Conservation (phyloP, 2,329 filamentous ascomycete genomes). For the Fusarium sp. region DNA sequence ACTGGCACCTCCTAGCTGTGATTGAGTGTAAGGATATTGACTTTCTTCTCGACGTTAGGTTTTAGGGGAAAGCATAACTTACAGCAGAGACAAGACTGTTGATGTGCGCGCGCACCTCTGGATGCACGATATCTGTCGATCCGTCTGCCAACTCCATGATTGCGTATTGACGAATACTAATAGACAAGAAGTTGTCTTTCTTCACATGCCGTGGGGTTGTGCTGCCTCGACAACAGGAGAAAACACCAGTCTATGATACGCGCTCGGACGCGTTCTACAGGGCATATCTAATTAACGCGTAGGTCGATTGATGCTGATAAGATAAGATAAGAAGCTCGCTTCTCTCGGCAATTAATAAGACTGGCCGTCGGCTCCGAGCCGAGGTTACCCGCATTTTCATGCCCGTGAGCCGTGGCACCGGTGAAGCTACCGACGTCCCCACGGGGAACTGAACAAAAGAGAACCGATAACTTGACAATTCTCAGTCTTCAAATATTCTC, state of each 20-base stretch:
- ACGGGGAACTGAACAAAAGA: constrained; percentile 29
- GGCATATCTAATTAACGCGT: constrained; percentile 41
- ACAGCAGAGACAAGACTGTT: constrained; percentile 95
- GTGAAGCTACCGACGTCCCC: constrained; percentile 22
- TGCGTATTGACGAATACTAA: constrained; percentile 19
- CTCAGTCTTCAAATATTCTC: constrained; percentile 1
- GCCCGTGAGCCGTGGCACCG: constrained; percentile 31
- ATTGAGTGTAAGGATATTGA: constrained; percentile 32
- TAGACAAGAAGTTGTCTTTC: constrained; percentile 26
- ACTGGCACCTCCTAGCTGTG: constrained; percentile 86
- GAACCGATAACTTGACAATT: constrained; percentile 13
- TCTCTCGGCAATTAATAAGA: constrained; percentile 40
- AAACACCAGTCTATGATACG: constrained; percentile 34
- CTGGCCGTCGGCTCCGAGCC: constrained; percentile 48
- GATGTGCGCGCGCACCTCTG: constrained; percentile 92
- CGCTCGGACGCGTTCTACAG: constrained; percentile 41
- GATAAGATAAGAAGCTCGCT: constrained; percentile 11
- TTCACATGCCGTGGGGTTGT: constrained; percentile 41
- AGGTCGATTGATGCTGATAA: constrained; percentile 26
- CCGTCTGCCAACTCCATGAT: constrained; percentile 69
- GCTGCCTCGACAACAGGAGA: constrained; percentile 36
- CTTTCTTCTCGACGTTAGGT: not conserved
- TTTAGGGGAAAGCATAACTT: constrained; percentile 56
- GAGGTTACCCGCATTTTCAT: constrained; percentile 59
- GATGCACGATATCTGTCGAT: constrained; percentile 78